Percentiles rank a stretch among this genome's conserved stretches.
phyloP scores from a whole-genome alignment of 2,329 filamentous ascomycete genomes.

The Balansia obtecta region DNA sequence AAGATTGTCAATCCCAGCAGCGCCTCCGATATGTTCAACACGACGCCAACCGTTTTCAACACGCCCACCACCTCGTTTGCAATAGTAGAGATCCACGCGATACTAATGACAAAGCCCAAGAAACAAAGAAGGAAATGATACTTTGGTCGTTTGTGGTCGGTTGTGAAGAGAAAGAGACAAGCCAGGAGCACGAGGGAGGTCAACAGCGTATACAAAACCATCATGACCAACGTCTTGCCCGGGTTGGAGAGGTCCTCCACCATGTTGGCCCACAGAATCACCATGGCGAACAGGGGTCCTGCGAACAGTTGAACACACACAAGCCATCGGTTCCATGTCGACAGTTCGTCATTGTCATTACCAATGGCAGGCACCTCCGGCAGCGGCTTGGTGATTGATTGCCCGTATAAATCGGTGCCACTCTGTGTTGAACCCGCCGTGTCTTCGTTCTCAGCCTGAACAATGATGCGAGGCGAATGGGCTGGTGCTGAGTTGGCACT shows the following conservation, averaged over 20 bases:
- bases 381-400: slow-evolving; percentile 14
- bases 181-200: slow-evolving; percentile 55
- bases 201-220: slow-evolving; percentile 53
- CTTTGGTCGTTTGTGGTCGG: slow-evolving; percentile 51
- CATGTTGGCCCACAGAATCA: slow-evolving; percentile 63
- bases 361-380: slow-evolving; percentile 21
- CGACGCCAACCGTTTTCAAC: slow-evolving; percentile 83
- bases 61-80: slow-evolving; percentile 93
- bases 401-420: not conserved
- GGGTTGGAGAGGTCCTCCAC: slow-evolving; percentile 44
- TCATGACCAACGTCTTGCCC: slow-evolving; percentile 36
- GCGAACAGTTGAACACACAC: slow-evolving; percentile 75
- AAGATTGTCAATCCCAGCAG: slow-evolving; percentile 92
- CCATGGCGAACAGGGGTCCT: slow-evolving; percentile 69
- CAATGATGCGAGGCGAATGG: slow-evolving; percentile 6
- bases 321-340: slow-evolving; percentile 85
- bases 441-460: slow-evolving; percentile 11
- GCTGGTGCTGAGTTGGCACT: slow-evolving; percentile 10
- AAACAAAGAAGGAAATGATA: slow-evolving; percentile 75
- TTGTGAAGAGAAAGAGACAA: slow-evolving; percentile 56
- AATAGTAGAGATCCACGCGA: slow-evolving; percentile 93
- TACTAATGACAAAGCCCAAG: slow-evolving; percentile 78
- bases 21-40: slow-evolving; percentile 86
- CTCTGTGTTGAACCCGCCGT: slow-evolving; percentile 7
- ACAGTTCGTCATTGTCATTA: slow-evolving; percentile 26